Evolutionary conservation across 371 early-diverging fungal genomes (phyloP), one percentile per base, ranked within the genome.

Genomic region (Lichtheimia ramosa): DNA sequence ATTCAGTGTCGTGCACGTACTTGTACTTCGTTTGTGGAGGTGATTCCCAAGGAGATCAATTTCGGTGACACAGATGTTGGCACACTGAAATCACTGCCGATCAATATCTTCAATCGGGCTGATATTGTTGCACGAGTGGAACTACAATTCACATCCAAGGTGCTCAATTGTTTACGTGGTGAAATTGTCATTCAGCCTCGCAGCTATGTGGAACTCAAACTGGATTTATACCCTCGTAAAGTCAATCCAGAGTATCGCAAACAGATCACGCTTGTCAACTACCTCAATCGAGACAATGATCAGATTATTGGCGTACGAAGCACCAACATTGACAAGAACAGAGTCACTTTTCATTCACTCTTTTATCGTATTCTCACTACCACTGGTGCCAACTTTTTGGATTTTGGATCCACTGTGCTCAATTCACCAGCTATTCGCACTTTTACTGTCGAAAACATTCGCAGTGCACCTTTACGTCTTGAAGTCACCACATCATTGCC

Each of bases 21-120:
- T 16, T 97, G 99, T 66, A 98, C 97, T 0, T 95, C 99, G 0
- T 87, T 96, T 61, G 91, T 98, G 41, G 89, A 92, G 23, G 91
- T 94, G 2, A 74, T 82, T 20, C 96, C 98, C 0, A 82, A 84
- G 51, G 73, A 83, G 39, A 77, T 98, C 14, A 89, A 96, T 65
- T 97, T 97, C 78, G 99, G 98, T 48, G 92, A 95, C 62, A 94
- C 95, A 0, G 95, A 96, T 70, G 96, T 98, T 1, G 96, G 96
- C 14, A 93, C 91, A 2, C 77, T 94, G 34, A 96, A 95, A 72
- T 92, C 95, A 3, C 62, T 90, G 55, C 92, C 93, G 1, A 79
- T 98, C 56, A 77, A 79, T 23, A 87, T 98, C 28, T 78, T 82
- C 42, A 98, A 98, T 70, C 75, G 84, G 48, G 94, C 98, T 3